phyloP scores from a whole-genome alignment of 768 basidiomycete species.

The Pleurotus djamor region DNA sequence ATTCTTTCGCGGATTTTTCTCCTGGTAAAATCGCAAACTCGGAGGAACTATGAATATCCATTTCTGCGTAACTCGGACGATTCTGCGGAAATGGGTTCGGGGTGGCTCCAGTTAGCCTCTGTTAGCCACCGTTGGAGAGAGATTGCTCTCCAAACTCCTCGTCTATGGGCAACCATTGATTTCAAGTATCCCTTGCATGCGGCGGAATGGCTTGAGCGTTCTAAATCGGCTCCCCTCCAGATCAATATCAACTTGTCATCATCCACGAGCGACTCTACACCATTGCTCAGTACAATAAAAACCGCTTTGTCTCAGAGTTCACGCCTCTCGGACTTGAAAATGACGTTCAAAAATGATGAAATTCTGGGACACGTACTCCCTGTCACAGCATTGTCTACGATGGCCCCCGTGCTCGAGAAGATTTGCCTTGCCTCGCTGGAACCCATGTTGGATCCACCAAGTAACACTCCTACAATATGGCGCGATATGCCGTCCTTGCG shows the following conservation, averaged over 20 bases:
- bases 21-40: neutral
- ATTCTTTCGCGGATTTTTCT: neutral
- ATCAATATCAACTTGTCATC: neutral
- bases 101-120: neutral
- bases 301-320: neutral
- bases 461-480: neutral
- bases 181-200: neutral
- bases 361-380: neutral
- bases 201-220: neutral
- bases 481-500: neutral
- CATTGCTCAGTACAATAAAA: neutral
- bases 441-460: neutral
- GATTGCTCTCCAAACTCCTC: neutral
- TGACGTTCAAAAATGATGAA: neutral
- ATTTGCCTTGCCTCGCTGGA: neutral
- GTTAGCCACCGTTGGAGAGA: neutral
- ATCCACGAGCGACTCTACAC: neutral
- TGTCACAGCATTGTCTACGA: neutral
- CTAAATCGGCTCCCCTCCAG: neutral
- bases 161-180: neutral
- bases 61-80: neutral
- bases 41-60: neutral
- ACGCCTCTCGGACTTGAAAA: neutral
- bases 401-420: neutral
- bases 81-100: neutral